phyloP scores from a whole-genome alignment of 352 stramenopile species.

The Globisporangium heterothallicum region DNA sequence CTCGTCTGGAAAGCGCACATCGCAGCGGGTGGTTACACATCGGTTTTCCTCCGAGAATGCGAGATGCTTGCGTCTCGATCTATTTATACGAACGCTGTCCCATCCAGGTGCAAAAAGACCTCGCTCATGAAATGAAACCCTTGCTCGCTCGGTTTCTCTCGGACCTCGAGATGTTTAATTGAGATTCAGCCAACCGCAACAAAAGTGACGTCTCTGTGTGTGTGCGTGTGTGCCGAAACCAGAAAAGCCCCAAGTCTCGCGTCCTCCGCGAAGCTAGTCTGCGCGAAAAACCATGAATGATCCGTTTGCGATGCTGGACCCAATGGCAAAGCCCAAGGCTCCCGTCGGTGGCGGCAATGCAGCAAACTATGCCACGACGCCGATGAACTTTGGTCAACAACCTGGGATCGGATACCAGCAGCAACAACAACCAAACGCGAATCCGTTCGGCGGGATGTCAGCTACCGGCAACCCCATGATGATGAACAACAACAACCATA shows the following conservation, averaged over 20 bases:
- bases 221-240: no score
- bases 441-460: constrained; percentile 40
- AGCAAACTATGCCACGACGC: constrained; percentile 17
- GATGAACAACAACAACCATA: constrained; percentile 19
- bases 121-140: no score
- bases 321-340: constrained; percentile 32
- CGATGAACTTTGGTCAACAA: constrained; percentile 17
- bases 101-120: no score
- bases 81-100: not conserved
- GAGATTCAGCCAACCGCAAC: not conserved
- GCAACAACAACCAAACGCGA: constrained; percentile 18
- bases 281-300: constrained; percentile 66
- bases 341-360: constrained; percentile 11
- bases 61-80: no score
- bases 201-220: no score
- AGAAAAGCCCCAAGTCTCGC: no score
- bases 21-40: not conserved
- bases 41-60: not conserved
- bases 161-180: no score
- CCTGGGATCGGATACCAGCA: constrained; percentile 11
- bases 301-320: constrained; percentile 57
- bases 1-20: no score
- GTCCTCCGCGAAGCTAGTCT: no score
- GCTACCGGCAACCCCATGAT: no score
- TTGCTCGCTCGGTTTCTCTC: no score